A percentile compares a stretch with the other conserved stretches of the same genome.
Evolutionary conservation across 1,284 basidiomycete genomes (phyloP).

Genomic region (Ceratobasidium sp.): DNA sequence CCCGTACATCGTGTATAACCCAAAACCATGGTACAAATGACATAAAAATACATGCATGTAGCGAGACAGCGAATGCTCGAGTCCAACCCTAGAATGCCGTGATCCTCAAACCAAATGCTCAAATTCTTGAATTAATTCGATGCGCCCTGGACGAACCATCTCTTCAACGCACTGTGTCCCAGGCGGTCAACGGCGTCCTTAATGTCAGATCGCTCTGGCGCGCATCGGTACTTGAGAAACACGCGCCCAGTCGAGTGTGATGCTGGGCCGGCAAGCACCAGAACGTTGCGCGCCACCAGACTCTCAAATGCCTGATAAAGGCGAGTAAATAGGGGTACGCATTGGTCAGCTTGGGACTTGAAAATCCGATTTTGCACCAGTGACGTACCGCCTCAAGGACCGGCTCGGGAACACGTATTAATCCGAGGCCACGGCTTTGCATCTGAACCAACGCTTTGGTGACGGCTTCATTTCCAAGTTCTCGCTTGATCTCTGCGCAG

Average conservation of each 20-base stretch:
- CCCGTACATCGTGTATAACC: constrained; percentile 12
- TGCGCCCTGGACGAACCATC: constrained; percentile 68
- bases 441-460: constrained; percentile 45
- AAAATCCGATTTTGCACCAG: constrained; percentile 36
- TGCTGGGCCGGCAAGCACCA: constrained; percentile 64
- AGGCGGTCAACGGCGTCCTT: constrained; percentile 74
- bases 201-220: constrained; percentile 69
- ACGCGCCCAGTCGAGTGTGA: constrained; percentile 67
- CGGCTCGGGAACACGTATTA: constrained; percentile 48
- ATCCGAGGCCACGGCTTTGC: constrained; percentile 45
- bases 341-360: constrained; percentile 37
- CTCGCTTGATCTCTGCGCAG: constrained; percentile 67
- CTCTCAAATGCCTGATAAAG: constrained; percentile 75
- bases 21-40: constrained; percentile 23
- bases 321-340: not conserved
- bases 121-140: constrained; percentile 29
- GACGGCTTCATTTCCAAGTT: constrained; percentile 45
- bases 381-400: constrained; percentile 49
- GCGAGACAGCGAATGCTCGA: not conserved
- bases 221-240: constrained; percentile 76
- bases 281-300: constrained; percentile 67
- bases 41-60: constrained; percentile 39
- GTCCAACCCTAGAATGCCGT: not conserved
- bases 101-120: not conserved
- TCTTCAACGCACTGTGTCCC: constrained; percentile 78